Evolutionary conservation across 2,329 filamentous ascomycete species (phyloP), one percentile per base, ranked within the genome.

Genomic region (Emergomyces africanus): DNA sequence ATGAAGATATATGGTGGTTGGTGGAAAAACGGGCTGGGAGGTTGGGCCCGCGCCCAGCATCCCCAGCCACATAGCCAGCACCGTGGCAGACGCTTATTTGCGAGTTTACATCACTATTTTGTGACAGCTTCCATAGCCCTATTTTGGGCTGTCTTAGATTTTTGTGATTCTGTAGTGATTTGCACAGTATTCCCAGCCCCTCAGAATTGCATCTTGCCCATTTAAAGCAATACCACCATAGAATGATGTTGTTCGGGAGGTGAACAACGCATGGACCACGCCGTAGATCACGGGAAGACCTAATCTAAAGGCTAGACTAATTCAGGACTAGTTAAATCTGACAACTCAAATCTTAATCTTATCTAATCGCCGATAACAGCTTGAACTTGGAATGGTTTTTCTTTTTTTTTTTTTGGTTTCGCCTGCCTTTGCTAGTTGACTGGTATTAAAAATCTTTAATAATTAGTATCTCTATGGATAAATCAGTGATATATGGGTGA

Each of bases 61-160:
- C 48, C 48, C 57, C 57, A 58, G 57, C 57, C 57, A 58, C 57
- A 35, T 23, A 30, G 25, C 39, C 57, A 28, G 10, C 28, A 2
- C 35, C 57, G 57, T 58, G 57, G 57, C 57, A 61, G 50, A 23
- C 57, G 57, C 60, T 57, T 30, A 51, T 61, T 51, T 59, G 54
- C 35, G 55, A 42, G 42, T 48, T 30, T 8, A 48, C 30, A 57
- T 30, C 33, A 5, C 1, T 35, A 44, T 44, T 44, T 46, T 44
- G 37, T 28, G 18, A 20, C 37, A 10, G 20, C 25, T 44, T 44
- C 18, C 3, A 3, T 23, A 10, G 15, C 37, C 39, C 23, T 33
- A 44, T 46, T 42, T 55, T 35, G 15, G 39, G 14, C 12, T 44
- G 25, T 55, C 18, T 44, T 39, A 30, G 33, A n/a, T 33, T 14